A percentile compares a stretch with the other conserved stretches of the same genome.
Conservation (phyloP, 176 grass and related monocot genomes). For the bread wheat (Triticum aestivum) region IWGSC_CS_RefSeq_v2.1 NC_057802.1:386693054-386693553, state of each 20-base stretch:
- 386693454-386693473: conserved; percentile 88
- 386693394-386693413: background rate
- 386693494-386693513: conserved; percentile 91
- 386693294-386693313: conserved; percentile 84
- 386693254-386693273: conserved; percentile 83
- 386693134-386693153: conserved; percentile 67
- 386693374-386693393: background rate
- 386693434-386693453: conserved; percentile 86
- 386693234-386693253: conserved; percentile 85
- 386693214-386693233: conserved; percentile 88
- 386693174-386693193: conserved; percentile 73
- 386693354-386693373: conserved; percentile 15
- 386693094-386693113: conserved; percentile 56
- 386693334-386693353: conserved; percentile 1
- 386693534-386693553: conserved; percentile 77
- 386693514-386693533: conserved; percentile 60
- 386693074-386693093: conserved; percentile 94
- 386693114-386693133: conserved; percentile 24
- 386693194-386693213: conserved; percentile 67
- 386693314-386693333: conserved; percentile 96
- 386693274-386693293: conserved; percentile 85
- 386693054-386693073: conserved; percentile 70
- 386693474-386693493: conserved; percentile 84
- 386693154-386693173: conserved; percentile 53
- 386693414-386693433: background rate